Evolutionary conservation across 2,329 filamentous ascomycete genomes (phyloP), one percentile per base, ranked within the genome.

Genomic region (Arthrinium phaeospermum): DNA sequence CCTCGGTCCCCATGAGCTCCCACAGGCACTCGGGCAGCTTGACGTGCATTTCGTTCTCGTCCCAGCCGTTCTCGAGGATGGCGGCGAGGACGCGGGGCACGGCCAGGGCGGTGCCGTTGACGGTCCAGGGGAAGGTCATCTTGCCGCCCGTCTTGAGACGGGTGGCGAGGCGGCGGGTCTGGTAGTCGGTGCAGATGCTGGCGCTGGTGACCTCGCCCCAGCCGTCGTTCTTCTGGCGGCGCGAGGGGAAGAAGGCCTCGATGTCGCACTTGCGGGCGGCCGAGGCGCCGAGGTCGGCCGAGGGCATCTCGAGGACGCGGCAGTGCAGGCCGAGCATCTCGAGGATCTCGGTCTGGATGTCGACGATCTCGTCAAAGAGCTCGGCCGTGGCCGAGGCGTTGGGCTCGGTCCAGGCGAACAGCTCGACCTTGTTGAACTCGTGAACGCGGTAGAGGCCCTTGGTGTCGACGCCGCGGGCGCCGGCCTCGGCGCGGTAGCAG

Each of bases 371-470:
- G 69, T 93, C 86, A 81, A 98, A 98, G 16, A 96, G 77, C 0
- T 88, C 84, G 10, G 87, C 84, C 0, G 90, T 85, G 53, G 82
- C 79, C 45, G 79, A 80, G 2, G 78, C 72, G 70, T 90, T 86
- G 1, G 93, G 90, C 44, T 87, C 78, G 5, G 94, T 93, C 96
- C 96, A 99, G 0, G 93, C 95, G 80, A 99, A 98, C 87, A 99
- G 91, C 83, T 99, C 96, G 0, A 99, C 96, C 82, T 99, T 99
- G 41, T 95, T 98, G 83, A 99, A 99, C 83, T 99, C 96, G 83
- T 99, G 96, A 4, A 99, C 96, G 41, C 96, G 92, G 83, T 98
- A 99, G 1, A 99, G 85, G 6, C 96, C 96, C 83, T 98, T 98
- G 1, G 95, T 98, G 77, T 96, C 94, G 34, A 93, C 91, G 44